These are phyloP conservation scores for Trichocladium antarcticum DNA, from an alignment of 495 filamentous ascomycete species.

Conservation along the genomic window DNA sequence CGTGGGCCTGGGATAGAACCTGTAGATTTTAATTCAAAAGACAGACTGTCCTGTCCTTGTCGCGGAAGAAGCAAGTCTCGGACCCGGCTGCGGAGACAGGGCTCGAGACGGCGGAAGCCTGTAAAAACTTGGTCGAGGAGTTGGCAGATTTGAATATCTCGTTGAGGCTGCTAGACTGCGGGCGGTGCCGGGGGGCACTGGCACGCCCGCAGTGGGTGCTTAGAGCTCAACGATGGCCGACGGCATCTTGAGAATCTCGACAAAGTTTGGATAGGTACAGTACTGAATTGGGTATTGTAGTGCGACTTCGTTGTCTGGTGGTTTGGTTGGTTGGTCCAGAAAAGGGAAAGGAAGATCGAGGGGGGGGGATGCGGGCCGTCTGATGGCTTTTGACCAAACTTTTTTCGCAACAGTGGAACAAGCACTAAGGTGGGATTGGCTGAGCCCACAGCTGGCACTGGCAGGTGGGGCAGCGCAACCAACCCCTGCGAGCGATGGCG, in stretches of 20 bases:
- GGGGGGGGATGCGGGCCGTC: constrained; percentile 25
- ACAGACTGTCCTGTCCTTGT: constrained; percentile 24
- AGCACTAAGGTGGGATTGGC: not conserved
- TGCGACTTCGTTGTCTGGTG: constrained; percentile 60
- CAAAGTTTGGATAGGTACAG: constrained; percentile 48
- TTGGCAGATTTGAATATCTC: constrained; percentile 56
- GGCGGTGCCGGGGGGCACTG: constrained; percentile 33
- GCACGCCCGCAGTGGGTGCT: constrained; percentile 70
- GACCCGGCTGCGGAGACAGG: constrained; percentile 10
- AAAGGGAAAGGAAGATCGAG: constrained; percentile 28
- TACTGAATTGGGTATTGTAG: constrained; percentile 35
- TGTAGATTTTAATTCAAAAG: constrained; percentile 23
- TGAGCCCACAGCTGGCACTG: too few species aligned
- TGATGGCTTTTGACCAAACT: constrained; percentile 27
- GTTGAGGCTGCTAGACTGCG: constrained; percentile 74
- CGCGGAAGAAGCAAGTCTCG: constrained; percentile 8
- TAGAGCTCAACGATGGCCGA: constrained; percentile 92
- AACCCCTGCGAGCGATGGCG: not conserved
- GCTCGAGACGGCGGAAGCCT: constrained; percentile 38
- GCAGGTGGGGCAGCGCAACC: constrained; percentile 14
- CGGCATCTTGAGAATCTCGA: constrained; percentile 66
- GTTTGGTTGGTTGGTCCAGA: constrained; percentile 27
- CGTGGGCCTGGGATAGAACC: constrained; percentile 15
- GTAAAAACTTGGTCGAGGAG: constrained; percentile 65
- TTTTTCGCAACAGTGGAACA: constrained; percentile 23